These are phyloP conservation scores for Aspergillus heteromorphus DNA, from an alignment of 495 filamentous ascomycete genomes.

Conservation along the genomic window DNA sequence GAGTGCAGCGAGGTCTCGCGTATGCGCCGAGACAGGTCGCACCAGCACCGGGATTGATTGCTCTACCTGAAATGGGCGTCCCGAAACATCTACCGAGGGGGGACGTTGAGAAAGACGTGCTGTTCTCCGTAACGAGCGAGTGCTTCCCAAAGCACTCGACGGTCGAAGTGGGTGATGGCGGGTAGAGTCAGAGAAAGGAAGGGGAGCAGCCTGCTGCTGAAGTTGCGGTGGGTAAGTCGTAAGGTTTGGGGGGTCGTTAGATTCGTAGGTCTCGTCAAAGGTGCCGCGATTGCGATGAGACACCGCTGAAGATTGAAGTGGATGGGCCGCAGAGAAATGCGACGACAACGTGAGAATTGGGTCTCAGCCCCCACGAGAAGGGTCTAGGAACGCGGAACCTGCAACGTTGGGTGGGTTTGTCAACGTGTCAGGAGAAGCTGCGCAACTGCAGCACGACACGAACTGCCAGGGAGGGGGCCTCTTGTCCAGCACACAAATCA, in stretches of 20 bases:
- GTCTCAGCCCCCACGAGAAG: background rate
- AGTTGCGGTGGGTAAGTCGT: conserved; percentile 52
- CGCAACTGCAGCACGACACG: background rate
- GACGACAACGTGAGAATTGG: conserved; percentile 33
- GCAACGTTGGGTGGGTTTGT: background rate
- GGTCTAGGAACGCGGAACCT: background rate
- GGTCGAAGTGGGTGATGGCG: conserved; percentile 37
- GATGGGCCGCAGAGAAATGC: conserved; percentile 8
- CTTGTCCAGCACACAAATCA: conserved; percentile 5
- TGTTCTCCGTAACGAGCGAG: conserved; percentile 48
- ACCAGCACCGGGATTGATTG: conserved; percentile 26
- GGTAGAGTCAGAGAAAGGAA: conserved; percentile 27
- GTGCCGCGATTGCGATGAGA: conserved; percentile 32
- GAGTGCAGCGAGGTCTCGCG: conserved; percentile 23
- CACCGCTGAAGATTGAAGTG: conserved; percentile 31
- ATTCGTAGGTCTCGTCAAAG: conserved; percentile 58
- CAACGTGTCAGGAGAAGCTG: conserved; percentile 5
- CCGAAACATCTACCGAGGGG: conserved; percentile 30
- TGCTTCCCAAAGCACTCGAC: conserved; percentile 47
- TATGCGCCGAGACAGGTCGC: conserved; percentile 14
- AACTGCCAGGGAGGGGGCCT: conserved; percentile 7
- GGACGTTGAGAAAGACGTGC: conserved; percentile 32
- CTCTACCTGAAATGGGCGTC: conserved; percentile 22
- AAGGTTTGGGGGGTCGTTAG: conserved; percentile 47
- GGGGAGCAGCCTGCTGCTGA: conserved; percentile 47